phyloP scores from a whole-genome alignment of 2,329 filamentous ascomycete genomes.

The Clonostachys chloroleuca region DNA sequence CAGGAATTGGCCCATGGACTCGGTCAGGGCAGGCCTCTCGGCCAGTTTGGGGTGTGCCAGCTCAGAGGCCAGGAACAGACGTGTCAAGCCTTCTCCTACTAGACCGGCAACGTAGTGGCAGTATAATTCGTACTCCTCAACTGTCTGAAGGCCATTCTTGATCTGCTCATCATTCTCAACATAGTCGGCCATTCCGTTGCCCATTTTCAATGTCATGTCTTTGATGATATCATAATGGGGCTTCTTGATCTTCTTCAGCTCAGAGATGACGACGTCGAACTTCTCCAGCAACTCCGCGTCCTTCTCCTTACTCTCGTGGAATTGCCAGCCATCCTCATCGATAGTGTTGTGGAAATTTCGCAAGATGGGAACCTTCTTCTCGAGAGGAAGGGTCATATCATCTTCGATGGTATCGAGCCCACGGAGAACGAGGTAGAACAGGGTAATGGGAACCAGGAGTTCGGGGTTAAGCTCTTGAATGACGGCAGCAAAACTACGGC shows the following conservation, averaged over 20 bases:
- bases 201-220: slow-evolving; percentile 93
- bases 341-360: slow-evolving; percentile 77
- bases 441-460: slow-evolving; percentile 78
- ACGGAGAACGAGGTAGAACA: slow-evolving; percentile 92
- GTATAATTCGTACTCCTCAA: slow-evolving; percentile 91
- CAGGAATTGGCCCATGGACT: slow-evolving; percentile 95
- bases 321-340: slow-evolving; percentile 86
- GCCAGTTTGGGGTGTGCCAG: slow-evolving; percentile 84
- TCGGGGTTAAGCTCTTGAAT: slow-evolving; percentile 96
- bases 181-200: slow-evolving; percentile 98
- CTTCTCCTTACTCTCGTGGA: slow-evolving; percentile 86
- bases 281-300: slow-evolving; percentile 88
- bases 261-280: slow-evolving; percentile 80
- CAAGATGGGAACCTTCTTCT: slow-evolving; percentile 80
- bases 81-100: slow-evolving; percentile 91
- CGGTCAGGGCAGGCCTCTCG: slow-evolving; percentile 74
- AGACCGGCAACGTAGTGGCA: slow-evolving; percentile 98
- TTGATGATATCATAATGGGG: slow-evolving; percentile 82
- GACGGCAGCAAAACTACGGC: slow-evolving; percentile 87
- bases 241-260: slow-evolving; percentile 85
- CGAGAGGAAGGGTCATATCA: slow-evolving; percentile 85
- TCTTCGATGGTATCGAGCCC: slow-evolving; percentile 98
- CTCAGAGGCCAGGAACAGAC: slow-evolving; percentile 81
- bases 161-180: slow-evolving; percentile 79
- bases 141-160: slow-evolving; percentile 72